A percentile compares a stretch with the other conserved stretches of the same genome.
Conservation (phyloP, 2,329 filamentous ascomycete genomes). For the Epichloe amarillans region DNA sequence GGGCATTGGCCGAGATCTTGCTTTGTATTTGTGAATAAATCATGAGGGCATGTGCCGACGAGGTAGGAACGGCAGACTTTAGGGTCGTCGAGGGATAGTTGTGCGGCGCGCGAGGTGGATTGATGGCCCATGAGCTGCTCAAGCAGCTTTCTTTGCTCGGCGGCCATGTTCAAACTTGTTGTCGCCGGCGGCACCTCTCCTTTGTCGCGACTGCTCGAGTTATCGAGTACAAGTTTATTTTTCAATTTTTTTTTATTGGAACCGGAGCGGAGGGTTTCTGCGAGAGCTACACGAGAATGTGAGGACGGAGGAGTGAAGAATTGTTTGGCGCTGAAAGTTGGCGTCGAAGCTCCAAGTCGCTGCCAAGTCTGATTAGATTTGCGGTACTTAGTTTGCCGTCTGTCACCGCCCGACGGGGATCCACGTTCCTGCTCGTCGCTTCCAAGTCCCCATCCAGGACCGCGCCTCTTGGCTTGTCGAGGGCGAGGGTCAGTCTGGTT, state of each 20-base stretch:
- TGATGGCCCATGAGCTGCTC: conserved; percentile 88
- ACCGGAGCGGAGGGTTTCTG: background rate
- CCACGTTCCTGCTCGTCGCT: background rate
- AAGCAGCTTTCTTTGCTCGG: conserved; percentile 95
- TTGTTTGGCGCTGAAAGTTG: background rate
- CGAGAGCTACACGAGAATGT: background rate
- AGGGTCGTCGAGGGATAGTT: conserved; percentile 77
- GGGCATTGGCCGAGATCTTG: conserved; percentile 85
- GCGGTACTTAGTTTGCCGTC: conserved; percentile 1
- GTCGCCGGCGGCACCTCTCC: background rate
- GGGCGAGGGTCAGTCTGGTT: conserved; percentile 5
- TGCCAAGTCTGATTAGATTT: background rate
- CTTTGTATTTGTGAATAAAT: conserved; percentile 99
- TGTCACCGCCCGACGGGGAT: conserved; percentile 11
- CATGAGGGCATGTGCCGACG: conserved; percentile 87
- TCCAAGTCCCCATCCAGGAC: background rate
- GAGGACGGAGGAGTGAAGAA: background rate
- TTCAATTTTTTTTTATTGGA: no score
- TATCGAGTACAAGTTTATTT: no score
- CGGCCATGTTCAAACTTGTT: conserved; percentile 51
- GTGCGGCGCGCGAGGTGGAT: conserved; percentile 57
- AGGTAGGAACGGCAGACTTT: conserved; percentile 94
- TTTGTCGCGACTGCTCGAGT: background rate
- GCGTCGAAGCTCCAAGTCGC: background rate
- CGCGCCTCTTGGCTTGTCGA: conserved; percentile 1